Evolutionary conservation across 1,139 yeast species (phyloP).

Genomic region (Taphrina pruni): DNA sequence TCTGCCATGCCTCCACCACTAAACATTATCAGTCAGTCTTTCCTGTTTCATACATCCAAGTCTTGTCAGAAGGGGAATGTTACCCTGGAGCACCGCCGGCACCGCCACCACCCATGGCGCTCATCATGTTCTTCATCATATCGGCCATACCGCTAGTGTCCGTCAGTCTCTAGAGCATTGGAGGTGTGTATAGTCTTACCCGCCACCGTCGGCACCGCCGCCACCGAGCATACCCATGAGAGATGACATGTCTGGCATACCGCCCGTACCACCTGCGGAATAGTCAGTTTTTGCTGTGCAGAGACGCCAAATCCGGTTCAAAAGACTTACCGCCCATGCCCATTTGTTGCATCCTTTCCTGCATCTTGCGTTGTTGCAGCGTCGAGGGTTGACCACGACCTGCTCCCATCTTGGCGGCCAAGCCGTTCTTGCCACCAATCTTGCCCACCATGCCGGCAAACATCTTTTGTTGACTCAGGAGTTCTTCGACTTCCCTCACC

Average conservation of each 20-base stretch:
- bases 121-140: constrained; percentile 32
- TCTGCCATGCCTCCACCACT: constrained; percentile 36
- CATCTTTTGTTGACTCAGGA: constrained; percentile 87
- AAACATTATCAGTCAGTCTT: background rate
- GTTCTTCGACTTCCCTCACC: constrained; percentile 91
- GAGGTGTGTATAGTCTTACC: background rate
- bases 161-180: too few species aligned
- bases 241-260: constrained; percentile 41
- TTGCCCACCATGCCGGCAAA: constrained; percentile 92
- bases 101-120: constrained; percentile 21
- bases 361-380: constrained; percentile 36
- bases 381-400: constrained; percentile 46
- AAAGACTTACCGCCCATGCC: constrained; percentile 34
- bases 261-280: constrained; percentile 28
- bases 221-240: constrained; percentile 39
- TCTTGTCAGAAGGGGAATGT: background rate
- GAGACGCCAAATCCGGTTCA: too few species aligned
- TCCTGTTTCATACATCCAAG: too few species aligned
- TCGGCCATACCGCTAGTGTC: constrained; percentile 25
- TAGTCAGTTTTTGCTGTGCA: too few species aligned
- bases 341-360: constrained; percentile 39
- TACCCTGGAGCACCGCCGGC: constrained; percentile 23
- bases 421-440: constrained; percentile 62
- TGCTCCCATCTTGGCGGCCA: constrained; percentile 54
- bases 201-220: constrained; percentile 13